Conservation (phyloP, 169 alveolate genomes). For the Plasmodium ovale region DNA sequence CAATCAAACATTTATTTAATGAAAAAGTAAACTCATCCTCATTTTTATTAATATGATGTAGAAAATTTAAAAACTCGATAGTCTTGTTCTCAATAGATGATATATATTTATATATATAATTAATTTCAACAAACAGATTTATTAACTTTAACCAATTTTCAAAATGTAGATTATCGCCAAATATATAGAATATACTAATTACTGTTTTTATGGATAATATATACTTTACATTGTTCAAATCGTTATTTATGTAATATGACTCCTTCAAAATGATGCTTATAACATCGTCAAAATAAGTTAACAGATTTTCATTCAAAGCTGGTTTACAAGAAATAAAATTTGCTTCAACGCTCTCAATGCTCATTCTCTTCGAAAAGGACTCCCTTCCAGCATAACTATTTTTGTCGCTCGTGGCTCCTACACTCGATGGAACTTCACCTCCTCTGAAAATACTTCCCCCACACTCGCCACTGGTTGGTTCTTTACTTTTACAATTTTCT, state of each 20-base stretch:
- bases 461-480: background rate
- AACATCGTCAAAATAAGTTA: conserved; percentile 56
- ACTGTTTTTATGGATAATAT: conserved; percentile 60
- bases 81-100: conserved; percentile 68
- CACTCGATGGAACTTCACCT: background rate
- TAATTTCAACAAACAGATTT: conserved; percentile 62
- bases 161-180: conserved; percentile 64
- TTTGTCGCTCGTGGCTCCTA: background rate
- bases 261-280: conserved; percentile 54
- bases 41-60: conserved; percentile 51
- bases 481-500: background rate
- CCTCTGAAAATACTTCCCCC: too few relatives aligned
- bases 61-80: conserved; percentile 50
- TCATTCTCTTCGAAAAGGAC: conserved; percentile 9
- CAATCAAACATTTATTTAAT: conserved; percentile 1
- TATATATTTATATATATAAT: conserved; percentile 68
- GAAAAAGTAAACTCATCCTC: conserved; percentile 50
- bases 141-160: conserved; percentile 65
- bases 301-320: conserved; percentile 35
- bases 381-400: background rate
- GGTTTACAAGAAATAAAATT: conserved; percentile 48
- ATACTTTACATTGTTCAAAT: conserved; percentile 67
- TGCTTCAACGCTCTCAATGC: conserved; percentile 41
- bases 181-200: conserved; percentile 65
- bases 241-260: conserved; percentile 60